These are phyloP conservation scores for Flaveria robusta DNA, from an alignment of 129 eudicot genomes.

Conservation along the genomic window DNA sequence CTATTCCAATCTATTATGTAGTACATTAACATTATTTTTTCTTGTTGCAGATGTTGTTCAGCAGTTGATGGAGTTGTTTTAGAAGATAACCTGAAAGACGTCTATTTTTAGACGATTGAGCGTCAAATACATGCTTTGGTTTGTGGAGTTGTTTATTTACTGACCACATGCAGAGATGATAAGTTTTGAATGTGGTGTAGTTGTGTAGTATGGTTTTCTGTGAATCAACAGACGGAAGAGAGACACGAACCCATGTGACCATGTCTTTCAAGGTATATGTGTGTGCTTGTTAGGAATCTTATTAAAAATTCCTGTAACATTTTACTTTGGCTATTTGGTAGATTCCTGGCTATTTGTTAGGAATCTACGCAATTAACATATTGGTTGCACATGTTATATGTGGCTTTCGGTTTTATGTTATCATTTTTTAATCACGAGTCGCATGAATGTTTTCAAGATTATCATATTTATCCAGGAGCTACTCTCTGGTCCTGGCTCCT, in stretches of 20 bases:
- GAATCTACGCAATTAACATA: no score
- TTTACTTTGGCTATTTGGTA: not conserved
- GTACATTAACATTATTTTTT: slow-evolving; percentile 18
- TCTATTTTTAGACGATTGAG: not conserved
- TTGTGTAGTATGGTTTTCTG: not conserved
- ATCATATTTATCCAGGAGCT: no score
- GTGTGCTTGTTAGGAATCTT: no score
- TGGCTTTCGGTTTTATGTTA: no score
- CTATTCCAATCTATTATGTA: not conserved
- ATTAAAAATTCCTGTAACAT: not conserved
- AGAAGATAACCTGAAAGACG: slow-evolving; percentile 34
- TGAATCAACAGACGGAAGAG: slow-evolving; percentile 20
- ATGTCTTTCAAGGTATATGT: not conserved
- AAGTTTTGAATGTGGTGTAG: slow-evolving; percentile 16
- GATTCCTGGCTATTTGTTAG: not conserved
- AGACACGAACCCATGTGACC: slow-evolving; percentile 12
- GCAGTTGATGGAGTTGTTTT: slow-evolving; percentile 88
- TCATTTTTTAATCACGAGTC: no score
- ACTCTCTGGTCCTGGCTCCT: no score
- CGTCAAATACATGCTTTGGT: slow-evolving; percentile 13
- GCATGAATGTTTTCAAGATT: no score
- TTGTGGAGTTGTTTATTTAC: slow-evolving; percentile 18
- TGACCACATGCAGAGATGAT: not conserved
- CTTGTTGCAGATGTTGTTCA: slow-evolving; percentile 76
- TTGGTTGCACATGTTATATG: no score